Percentiles rank a stretch among this genome's conserved stretches.
Evolutionary conservation across 805 yeast species (phyloP).

Genomic region (Isabelozyma gotoi): DNA sequence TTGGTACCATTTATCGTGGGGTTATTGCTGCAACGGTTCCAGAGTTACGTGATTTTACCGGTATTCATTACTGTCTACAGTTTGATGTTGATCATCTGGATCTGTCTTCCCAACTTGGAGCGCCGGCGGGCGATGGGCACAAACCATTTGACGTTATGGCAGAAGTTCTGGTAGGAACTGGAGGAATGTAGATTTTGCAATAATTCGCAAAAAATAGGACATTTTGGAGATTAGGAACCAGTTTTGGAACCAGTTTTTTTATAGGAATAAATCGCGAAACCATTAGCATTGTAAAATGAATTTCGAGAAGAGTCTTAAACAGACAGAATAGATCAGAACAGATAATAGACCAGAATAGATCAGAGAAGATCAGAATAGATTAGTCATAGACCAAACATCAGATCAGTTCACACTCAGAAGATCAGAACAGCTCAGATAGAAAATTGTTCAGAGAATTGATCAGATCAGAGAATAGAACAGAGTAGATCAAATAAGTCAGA

Average conservation of each 20-base stretch:
- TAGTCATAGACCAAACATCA: too few relatives aligned
- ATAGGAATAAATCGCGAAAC: not conserved
- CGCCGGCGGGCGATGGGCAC: not conserved
- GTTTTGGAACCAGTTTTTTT: not conserved
- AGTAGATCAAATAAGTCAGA: too few relatives aligned
- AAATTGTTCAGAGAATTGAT: too few relatives aligned
- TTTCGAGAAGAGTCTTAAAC: too few relatives aligned
- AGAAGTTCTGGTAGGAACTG: slow-evolving; percentile 1
- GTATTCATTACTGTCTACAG: slow-evolving; percentile 38
- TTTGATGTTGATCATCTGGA: slow-evolving; percentile 24
- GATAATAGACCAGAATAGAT: too few relatives aligned
- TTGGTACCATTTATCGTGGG: slow-evolving; percentile 55
- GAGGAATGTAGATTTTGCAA: not conserved
- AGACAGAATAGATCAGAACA: too few relatives aligned
- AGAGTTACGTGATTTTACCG: slow-evolving; percentile 53
- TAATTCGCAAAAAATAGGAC: not conserved
- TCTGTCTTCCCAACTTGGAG: slow-evolving; percentile 12
- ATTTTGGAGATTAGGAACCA: too few relatives aligned
- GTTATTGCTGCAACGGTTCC: slow-evolving; percentile 42
- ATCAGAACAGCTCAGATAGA: too few relatives aligned
- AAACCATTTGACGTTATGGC: not conserved
- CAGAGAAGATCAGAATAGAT: too few relatives aligned
- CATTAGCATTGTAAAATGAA: too few relatives aligned
- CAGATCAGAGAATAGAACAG: too few relatives aligned
- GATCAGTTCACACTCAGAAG: too few relatives aligned